Conservation (phyloP, 2,329 filamentous ascomycete genomes). For the Harringtonia lauricola region DNA sequence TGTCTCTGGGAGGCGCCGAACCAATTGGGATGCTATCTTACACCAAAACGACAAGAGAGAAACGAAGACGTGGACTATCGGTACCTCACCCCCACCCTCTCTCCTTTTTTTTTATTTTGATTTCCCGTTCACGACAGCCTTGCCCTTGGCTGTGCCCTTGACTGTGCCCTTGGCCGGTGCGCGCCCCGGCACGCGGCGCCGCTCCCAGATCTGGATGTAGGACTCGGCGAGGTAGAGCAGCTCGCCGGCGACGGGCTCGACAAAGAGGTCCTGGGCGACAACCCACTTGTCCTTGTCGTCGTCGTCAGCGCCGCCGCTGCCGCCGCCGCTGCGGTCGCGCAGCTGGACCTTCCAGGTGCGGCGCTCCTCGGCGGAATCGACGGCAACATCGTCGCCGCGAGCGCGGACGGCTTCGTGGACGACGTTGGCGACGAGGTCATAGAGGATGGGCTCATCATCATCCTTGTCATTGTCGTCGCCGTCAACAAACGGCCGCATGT, state of each 20-base stretch:
- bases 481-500: constrained; percentile 85
- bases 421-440: constrained; percentile 93
- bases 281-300: constrained; percentile 56
- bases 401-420: constrained; percentile 73
- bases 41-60: neutral
- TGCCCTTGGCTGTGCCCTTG: constrained; percentile 18
- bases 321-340: constrained; percentile 61
- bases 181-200: constrained; percentile 38
- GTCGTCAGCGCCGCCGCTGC: neutral
- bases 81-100: neutral
- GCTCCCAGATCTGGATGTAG: constrained; percentile 95
- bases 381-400: constrained; percentile 63
- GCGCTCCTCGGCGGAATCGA: constrained; percentile 69
- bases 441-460: constrained; percentile 91
- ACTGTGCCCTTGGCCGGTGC: constrained; percentile 15
- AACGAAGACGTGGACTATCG: neutral
- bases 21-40: no score
- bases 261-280: constrained; percentile 85
- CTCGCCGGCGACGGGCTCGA: constrained; percentile 81
- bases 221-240: constrained; percentile 86
- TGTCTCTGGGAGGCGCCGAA: no score
- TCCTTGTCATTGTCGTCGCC: constrained; percentile 85
- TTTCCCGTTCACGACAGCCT: no score
- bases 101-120: constrained; percentile 5
- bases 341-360: constrained; percentile 95